These are phyloP conservation scores for Syncephalastrum contaminatum DNA, from an alignment of 371 early-diverging fungal species.

Conservation along the genomic window DNA sequence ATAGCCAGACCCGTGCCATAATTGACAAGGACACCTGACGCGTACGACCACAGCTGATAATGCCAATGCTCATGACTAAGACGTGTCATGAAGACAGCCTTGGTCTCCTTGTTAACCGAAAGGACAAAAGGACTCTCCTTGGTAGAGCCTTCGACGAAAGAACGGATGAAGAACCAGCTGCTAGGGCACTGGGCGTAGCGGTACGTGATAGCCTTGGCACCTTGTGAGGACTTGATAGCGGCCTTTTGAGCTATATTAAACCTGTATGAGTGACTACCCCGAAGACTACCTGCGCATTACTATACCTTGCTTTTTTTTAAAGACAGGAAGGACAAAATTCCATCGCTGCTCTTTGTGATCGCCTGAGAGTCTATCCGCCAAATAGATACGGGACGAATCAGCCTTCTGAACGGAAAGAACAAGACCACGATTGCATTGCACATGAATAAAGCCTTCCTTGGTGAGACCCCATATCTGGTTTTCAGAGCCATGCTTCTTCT, in stretches of 20 bases:
- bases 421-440: slow-evolving; percentile 21
- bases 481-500: slow-evolving; percentile 29
- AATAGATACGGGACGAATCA: slow-evolving; percentile 20
- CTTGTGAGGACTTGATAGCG: no score
- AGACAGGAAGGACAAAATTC: slow-evolving; percentile 50
- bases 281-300: neutral
- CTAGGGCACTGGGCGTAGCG: slow-evolving; percentile 41
- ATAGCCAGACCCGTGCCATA: slow-evolving; percentile 48
- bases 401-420: slow-evolving; percentile 35
- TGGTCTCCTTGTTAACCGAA: slow-evolving; percentile 26
- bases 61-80: slow-evolving; percentile 39
- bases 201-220: slow-evolving; percentile 25
- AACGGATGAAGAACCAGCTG: slow-evolving; percentile 47
- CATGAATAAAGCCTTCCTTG: slow-evolving; percentile 34
- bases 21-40: slow-evolving; percentile 50
- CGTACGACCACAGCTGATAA: slow-evolving; percentile 51
- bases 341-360: slow-evolving; percentile 45
- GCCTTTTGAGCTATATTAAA: neutral
- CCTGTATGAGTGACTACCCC: neutral
- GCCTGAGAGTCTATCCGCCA: slow-evolving; percentile 24
- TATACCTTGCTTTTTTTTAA: slow-evolving; percentile 43
- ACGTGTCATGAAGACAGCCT: slow-evolving; percentile 18
- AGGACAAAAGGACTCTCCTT: slow-evolving; percentile 39
- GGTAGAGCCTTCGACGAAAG: slow-evolving; percentile 26
- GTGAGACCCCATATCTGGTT: slow-evolving; percentile 46